Evolutionary conservation across 2,329 filamentous ascomycete genomes (phyloP).

Genomic region (Lecanicillium sp.): DNA sequence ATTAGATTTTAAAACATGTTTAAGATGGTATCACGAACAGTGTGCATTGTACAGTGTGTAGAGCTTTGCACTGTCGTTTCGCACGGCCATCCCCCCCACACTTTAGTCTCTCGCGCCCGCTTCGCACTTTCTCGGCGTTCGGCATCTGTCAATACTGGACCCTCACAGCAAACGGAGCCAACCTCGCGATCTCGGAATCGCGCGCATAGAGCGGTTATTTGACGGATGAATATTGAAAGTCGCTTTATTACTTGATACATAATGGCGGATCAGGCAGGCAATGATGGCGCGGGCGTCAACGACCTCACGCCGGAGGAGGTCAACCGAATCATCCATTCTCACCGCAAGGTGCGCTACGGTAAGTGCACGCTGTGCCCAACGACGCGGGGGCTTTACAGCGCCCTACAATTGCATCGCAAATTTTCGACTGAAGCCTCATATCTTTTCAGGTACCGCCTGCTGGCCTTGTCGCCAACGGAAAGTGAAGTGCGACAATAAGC

Average conservation of each 20-base stretch:
- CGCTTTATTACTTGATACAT: slow-evolving; percentile 11
- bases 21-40: no score
- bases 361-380: slow-evolving; percentile 33
- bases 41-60: neutral
- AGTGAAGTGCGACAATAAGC: slow-evolving; percentile 64
- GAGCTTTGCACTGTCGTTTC: neutral
- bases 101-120: no score
- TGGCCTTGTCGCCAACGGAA: slow-evolving; percentile 64
- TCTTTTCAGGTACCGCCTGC: slow-evolving; percentile 49
- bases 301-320: slow-evolving; percentile 60
- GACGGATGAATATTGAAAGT: neutral
- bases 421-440: neutral
- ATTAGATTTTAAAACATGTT: no score
- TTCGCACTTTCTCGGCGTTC: slow-evolving; percentile 28
- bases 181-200: slow-evolving; percentile 22
- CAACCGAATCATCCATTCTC: slow-evolving; percentile 62
- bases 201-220: neutral
- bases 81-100: no score
- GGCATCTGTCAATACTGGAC: slow-evolving; percentile 27
- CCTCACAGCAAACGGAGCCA: slow-evolving; percentile 15
- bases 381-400: no score
- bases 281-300: slow-evolving; percentile 43
- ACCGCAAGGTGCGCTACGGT: slow-evolving; percentile 65
- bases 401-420: no score
- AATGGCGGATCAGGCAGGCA: slow-evolving; percentile 41